A percentile compares a stretch with the other conserved stretches of the same genome.
These are phyloP conservation scores for Pichia exigua DNA, from an alignment of 805 yeast species.

Conservation along the genomic window DNA sequence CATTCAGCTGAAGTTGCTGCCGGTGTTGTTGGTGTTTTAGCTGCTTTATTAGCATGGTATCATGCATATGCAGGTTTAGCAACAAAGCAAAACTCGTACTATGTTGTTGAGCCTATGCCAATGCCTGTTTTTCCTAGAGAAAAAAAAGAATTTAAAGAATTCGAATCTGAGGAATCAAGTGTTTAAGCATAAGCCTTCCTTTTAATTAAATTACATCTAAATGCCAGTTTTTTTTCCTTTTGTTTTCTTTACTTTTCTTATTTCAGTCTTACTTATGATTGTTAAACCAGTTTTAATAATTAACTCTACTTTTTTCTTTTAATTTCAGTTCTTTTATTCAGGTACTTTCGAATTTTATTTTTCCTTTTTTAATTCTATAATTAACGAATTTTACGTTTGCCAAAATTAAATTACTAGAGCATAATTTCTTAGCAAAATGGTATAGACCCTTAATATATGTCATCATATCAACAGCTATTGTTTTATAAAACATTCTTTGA, in stretches of 20 bases:
- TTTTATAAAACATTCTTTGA: no score
- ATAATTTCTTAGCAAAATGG: no score
- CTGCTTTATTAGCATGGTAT: conserved; percentile 57
- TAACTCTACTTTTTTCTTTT: not conserved
- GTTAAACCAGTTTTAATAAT: not conserved
- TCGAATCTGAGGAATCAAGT: not conserved
- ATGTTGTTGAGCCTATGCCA: conserved; percentile 27
- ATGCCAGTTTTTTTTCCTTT: not conserved
- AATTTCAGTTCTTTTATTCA: not conserved
- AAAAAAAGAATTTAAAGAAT: not conserved
- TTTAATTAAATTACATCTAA: not conserved
- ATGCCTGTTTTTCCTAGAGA: not conserved
- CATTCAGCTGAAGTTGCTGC: conserved; percentile 36
- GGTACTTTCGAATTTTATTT: not conserved
- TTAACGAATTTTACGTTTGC: not conserved
- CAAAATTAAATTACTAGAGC: not conserved
- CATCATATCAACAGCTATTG: not conserved
- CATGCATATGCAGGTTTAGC: conserved; percentile 65
- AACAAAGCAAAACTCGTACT: conserved; percentile 53
- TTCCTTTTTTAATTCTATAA: no score
- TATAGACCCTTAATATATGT: not conserved
- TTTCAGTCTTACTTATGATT: not conserved
- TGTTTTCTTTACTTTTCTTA: not conserved
- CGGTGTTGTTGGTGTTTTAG: conserved; percentile 52
- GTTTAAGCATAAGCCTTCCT: not conserved